Evolutionary conservation across 257 asterid genomes (phyloP).

Genomic region (Solanum pimpinellifolium): DNA sequence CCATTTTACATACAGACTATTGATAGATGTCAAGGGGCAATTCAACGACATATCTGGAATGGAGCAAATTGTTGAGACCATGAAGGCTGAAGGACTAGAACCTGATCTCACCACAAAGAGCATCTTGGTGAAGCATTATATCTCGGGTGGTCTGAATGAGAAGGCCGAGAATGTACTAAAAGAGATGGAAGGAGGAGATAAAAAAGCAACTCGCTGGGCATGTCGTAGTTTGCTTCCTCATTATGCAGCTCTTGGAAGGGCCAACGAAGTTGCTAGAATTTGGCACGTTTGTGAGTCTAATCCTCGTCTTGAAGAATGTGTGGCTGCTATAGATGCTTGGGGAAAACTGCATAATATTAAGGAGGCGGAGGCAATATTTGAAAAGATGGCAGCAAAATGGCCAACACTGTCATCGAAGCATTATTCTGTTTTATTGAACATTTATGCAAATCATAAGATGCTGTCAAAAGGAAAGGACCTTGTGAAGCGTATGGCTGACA

Average conservation of each 20-base stretch:
- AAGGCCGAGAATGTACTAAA: slow-evolving; percentile 51
- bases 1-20: slow-evolving; percentile 40
- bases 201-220: slow-evolving; percentile 32
- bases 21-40: slow-evolving; percentile 53
- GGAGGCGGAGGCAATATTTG: slow-evolving; percentile 60
- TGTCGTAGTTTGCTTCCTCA: slow-evolving; percentile 36
- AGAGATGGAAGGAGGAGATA: slow-evolving; percentile 50
- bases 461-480: slow-evolving; percentile 61
- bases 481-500: slow-evolving; percentile 52
- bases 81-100: slow-evolving; percentile 46
- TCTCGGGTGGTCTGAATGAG: slow-evolving; percentile 32
- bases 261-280: slow-evolving; percentile 49
- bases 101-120: slow-evolving; percentile 18
- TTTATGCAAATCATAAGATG: slow-evolving; percentile 49
- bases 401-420: slow-evolving; percentile 20
- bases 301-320: slow-evolving; percentile 28
- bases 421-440: slow-evolving; percentile 31
- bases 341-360: slow-evolving; percentile 46
- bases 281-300: slow-evolving; percentile 55
- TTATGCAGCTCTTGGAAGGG: slow-evolving; percentile 61
- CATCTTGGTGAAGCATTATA: slow-evolving; percentile 32
- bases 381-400: slow-evolving; percentile 17
- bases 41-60: slow-evolving; percentile 50
- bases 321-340: slow-evolving; percentile 62
- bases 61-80: slow-evolving; percentile 51